Evolutionary conservation across 176 grass and related monocot species (phyloP).

Genomic region (Echinochloa phyllopogon): DNA sequence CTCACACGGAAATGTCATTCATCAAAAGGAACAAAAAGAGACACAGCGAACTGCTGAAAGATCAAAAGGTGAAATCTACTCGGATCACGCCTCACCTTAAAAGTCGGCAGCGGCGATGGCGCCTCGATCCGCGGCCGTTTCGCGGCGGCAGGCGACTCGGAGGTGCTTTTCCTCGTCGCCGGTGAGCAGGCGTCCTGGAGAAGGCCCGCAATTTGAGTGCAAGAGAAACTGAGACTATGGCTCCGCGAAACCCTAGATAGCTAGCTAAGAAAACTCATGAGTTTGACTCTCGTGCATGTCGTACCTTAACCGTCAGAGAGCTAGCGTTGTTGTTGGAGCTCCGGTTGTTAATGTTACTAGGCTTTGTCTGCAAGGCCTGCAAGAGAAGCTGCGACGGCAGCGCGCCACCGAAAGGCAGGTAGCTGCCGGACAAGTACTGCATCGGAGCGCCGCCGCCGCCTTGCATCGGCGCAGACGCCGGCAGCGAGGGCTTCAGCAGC

Average conservation of each 20-base stretch:
- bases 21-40: constrained; percentile 54
- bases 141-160: constrained; percentile 37
- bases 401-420: constrained; percentile 45
- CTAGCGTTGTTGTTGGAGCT: constrained; percentile 27
- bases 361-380: constrained; percentile 52
- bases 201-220: constrained; percentile 39
- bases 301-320: constrained; percentile 45
- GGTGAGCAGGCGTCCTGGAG: constrained; percentile 54
- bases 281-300: neutral
- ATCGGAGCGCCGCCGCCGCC: constrained; percentile 9
- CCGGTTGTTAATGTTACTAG: neutral
- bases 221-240: constrained; percentile 28
- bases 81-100: constrained; percentile 68
- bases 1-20: constrained; percentile 39
- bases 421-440: constrained; percentile 46
- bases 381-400: constrained; percentile 53
- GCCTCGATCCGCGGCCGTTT: constrained; percentile 85
- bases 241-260: constrained; percentile 50
- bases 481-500: constrained; percentile 28
- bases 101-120: constrained; percentile 86
- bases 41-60: constrained; percentile 26
- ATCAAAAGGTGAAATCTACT: constrained; percentile 24
- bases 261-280: neutral
- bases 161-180: constrained; percentile 53
- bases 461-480: constrained; percentile 26